Conservation (phyloP, 345 rosid species). For the Odontarrhena argentea region DNA sequence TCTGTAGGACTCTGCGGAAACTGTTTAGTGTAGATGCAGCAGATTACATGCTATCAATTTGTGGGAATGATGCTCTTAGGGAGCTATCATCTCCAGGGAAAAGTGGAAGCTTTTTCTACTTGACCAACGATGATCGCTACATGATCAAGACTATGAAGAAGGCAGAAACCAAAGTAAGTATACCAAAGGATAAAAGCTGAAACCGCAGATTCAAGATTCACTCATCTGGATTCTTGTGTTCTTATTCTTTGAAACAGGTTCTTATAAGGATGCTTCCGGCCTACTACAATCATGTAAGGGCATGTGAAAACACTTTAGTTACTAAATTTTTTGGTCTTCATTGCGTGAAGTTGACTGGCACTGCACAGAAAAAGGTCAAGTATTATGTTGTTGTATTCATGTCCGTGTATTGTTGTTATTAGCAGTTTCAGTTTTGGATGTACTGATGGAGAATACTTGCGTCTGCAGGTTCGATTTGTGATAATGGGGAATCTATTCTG, state of each 20-base stretch:
- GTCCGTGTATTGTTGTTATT: slow-evolving; percentile 10
- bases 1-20: slow-evolving; percentile 80
- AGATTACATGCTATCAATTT: slow-evolving; percentile 94
- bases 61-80: slow-evolving; percentile 93
- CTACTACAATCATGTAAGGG: slow-evolving; percentile 88
- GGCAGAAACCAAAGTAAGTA: slow-evolving; percentile 87
- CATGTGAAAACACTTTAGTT: slow-evolving; percentile 88
- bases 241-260: slow-evolving; percentile 52
- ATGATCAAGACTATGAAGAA: slow-evolving; percentile 98
- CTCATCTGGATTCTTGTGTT: slow-evolving; percentile 2
- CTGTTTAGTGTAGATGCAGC: slow-evolving; percentile 91
- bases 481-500: slow-evolving; percentile 95
- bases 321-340: slow-evolving; percentile 94
- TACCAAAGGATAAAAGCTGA: neutral
- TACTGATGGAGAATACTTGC: slow-evolving; percentile 31
- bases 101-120: slow-evolving; percentile 95
- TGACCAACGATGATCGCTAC: slow-evolving; percentile 89
- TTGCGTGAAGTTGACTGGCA: slow-evolving; percentile 77
- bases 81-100: slow-evolving; percentile 99
- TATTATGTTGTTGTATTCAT: slow-evolving; percentile 6
- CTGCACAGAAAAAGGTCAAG: slow-evolving; percentile 77
- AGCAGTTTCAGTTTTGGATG: slow-evolving; percentile 1
- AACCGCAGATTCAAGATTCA: neutral
- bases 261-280: slow-evolving; percentile 95
- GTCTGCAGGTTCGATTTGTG: slow-evolving; percentile 78